Percentiles rank a stretch among this genome's conserved stretches.
Evolutionary conservation across 805 yeast species (phyloP).

Genomic region (Saccharomycopsis malanga): DNA sequence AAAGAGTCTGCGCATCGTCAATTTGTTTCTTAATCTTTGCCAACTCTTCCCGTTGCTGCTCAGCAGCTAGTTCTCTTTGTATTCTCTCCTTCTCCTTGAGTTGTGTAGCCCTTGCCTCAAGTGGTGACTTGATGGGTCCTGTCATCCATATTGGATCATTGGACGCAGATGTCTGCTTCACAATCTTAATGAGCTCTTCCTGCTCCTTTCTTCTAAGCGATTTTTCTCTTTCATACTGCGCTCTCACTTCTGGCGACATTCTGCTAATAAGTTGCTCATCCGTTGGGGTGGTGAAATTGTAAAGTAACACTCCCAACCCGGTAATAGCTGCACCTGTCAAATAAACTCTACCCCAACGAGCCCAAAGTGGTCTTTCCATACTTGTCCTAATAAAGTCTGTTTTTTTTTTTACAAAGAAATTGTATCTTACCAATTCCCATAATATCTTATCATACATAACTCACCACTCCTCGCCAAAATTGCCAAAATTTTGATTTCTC

Average conservation of each 20-base stretch:
- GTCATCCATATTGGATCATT: constrained; percentile 81
- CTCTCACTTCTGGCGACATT: constrained; percentile 77
- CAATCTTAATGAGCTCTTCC: constrained; percentile 60
- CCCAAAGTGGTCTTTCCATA: constrained; percentile 30
- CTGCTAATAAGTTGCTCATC: constrained; percentile 70
- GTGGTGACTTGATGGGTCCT: constrained; percentile 61
- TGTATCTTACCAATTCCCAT: no score
- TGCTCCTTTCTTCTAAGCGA: constrained; percentile 62
- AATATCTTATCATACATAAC: no score
- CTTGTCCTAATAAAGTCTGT: no score
- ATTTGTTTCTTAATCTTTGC: constrained; percentile 35
- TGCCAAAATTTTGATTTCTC: no score
- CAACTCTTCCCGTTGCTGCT: constrained; percentile 36
- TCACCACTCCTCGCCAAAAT: no score
- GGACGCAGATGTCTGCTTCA: constrained; percentile 52
- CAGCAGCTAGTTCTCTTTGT: constrained; percentile 41
- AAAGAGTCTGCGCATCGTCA: constrained; percentile 28
- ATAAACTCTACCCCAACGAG: constrained; percentile 52
- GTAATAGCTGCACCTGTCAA: constrained; percentile 60
- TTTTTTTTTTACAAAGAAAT: no score
- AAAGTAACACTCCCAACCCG: constrained; percentile 64
- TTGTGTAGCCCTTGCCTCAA: constrained; percentile 38
- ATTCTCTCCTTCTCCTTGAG: constrained; percentile 39
- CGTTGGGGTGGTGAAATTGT: constrained; percentile 73
- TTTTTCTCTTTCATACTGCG: constrained; percentile 61